A percentile compares a stretch with the other conserved stretches of the same genome.
phyloP scores from a whole-genome alignment of 108 stramenopile species.

The Poteriospumella lacustris region DNA sequence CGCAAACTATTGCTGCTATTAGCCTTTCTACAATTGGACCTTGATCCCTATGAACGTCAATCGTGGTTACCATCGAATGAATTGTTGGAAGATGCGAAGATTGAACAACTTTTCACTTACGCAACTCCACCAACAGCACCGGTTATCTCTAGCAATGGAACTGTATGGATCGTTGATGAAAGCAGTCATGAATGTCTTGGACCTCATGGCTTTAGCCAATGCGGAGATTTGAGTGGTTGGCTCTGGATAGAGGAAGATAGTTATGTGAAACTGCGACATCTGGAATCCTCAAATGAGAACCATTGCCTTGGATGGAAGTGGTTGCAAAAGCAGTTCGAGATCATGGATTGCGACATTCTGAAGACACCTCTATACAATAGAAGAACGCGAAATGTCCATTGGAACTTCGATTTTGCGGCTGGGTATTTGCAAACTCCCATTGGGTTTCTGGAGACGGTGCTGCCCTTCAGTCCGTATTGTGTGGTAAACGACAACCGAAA shows the following conservation, averaged over 20 bases:
- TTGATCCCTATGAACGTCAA: neutral
- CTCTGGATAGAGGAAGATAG: neutral
- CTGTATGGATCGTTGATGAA: conserved; percentile 1
- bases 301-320: neutral
- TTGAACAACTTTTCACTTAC: neutral
- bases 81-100: neutral
- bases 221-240: neutral
- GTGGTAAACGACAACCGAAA: neutral
- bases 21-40: neutral
- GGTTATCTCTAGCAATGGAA: neutral
- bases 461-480: neutral
- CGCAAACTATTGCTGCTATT: neutral
- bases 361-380: neutral
- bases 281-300: neutral
- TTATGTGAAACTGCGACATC: neutral
- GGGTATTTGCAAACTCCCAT: neutral
- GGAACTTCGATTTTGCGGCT: neutral
- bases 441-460: neutral
- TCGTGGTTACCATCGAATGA: too few relatives aligned
- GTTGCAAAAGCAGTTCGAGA: neutral
- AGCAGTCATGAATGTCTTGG: neutral
- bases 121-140: neutral
- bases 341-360: neutral
- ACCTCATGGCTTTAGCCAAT: neutral
- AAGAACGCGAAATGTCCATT: too few relatives aligned